Percentiles rank a stretch among this genome's conserved stretches.
Conservation (phyloP, 2,329 filamentous ascomycete species). For the Fusarium algeriense region DNA sequence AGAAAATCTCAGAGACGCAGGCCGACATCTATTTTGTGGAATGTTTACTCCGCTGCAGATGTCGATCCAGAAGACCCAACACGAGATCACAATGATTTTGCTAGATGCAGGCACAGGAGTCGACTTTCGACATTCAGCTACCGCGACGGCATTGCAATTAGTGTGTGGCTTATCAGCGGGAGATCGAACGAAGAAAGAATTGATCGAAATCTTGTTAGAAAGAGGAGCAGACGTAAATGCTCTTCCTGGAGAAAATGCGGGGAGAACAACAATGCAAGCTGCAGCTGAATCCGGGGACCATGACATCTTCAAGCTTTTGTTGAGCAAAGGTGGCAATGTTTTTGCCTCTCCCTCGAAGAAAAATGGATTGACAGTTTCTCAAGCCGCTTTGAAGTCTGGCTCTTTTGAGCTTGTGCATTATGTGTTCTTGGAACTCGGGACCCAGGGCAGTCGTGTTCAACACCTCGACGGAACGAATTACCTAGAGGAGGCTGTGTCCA, state of each 20-base stretch:
- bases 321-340: accelerated
- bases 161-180: accelerated
- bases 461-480: neutral
- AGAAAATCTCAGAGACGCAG: accelerated
- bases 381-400: neutral
- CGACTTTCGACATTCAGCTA: neutral
- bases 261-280: constrained; percentile 10
- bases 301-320: accelerated
- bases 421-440: neutral
- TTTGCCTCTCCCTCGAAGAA: accelerated
- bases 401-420: neutral
- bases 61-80: accelerated
- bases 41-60: neutral
- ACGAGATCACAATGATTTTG: neutral
- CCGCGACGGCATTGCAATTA: neutral
- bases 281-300: neutral
- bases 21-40: accelerated
- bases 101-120: neutral
- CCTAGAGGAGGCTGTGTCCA: neutral
- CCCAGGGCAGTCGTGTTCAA: accelerated
- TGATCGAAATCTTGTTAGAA: accelerated
- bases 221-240: neutral
- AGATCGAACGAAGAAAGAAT: accelerated
- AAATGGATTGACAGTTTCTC: neutral
- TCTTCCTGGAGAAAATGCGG: accelerated